Conservation (phyloP, 345 rosid genomes). For the Citrus unshiu region DNA sequence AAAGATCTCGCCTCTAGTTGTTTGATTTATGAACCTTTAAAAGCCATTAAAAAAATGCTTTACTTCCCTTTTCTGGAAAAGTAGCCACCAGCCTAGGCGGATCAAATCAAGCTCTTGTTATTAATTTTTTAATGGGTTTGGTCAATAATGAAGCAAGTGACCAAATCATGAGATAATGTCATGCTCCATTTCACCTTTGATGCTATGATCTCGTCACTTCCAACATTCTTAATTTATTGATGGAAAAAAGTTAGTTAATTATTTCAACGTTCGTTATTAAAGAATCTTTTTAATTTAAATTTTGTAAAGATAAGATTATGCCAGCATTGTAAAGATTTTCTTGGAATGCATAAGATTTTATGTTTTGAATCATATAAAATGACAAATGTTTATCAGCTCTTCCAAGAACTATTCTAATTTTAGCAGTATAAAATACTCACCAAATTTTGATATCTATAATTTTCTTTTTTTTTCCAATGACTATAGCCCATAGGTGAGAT, state of each 20-base stretch:
- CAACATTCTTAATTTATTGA: background rate
- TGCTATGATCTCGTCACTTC: conserved; percentile 5
- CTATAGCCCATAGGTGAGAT: too few species aligned
- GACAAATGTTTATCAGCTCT: too few species aligned
- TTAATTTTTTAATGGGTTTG: background rate
- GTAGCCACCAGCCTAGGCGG: background rate
- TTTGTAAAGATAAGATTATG: background rate
- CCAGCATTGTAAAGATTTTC: background rate
- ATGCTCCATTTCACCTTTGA: background rate
- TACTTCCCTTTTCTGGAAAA: background rate
- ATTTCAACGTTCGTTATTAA: background rate
- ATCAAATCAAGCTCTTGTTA: background rate
- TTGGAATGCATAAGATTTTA: background rate
- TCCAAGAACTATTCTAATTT: too few species aligned
- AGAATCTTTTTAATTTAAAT: too few species aligned
- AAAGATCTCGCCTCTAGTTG: background rate
- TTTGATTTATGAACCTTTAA: background rate
- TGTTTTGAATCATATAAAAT: background rate
- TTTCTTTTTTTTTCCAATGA: too few species aligned
- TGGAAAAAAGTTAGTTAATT: too few species aligned
- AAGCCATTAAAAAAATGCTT: background rate
- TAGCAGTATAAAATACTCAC: too few species aligned
- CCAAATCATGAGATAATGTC: background rate
- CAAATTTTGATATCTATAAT: too few species aligned
- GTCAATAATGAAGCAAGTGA: background rate